phyloP scores from a whole-genome alignment of 768 basidiomycete species.

The Cystoderma amianthinum region DNA sequence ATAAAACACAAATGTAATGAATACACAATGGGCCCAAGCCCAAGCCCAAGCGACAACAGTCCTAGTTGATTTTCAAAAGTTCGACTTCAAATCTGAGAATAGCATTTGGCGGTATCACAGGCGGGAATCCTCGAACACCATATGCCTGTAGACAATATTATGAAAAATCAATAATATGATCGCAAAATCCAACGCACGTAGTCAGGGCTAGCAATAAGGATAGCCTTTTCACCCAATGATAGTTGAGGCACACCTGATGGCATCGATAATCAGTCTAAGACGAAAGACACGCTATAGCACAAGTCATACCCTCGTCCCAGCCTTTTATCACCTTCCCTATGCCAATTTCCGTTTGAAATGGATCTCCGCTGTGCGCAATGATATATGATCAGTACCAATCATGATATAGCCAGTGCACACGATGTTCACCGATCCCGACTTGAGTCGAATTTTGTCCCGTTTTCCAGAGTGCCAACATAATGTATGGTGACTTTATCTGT shows the following conservation, averaged over 20 bases:
- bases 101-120: constrained; percentile 72
- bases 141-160: constrained; percentile 45
- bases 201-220: constrained; percentile 63
- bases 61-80: constrained; percentile 58
- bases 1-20: constrained; percentile 15
- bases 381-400: constrained; percentile 2
- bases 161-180: constrained; percentile 2
- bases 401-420: constrained; percentile 1
- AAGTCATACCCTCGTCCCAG: constrained; percentile 77
- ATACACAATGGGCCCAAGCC: constrained; percentile 8
- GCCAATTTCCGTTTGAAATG: constrained; percentile 72
- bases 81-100: constrained; percentile 81
- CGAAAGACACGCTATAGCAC: constrained; percentile 4
- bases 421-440: constrained; percentile 62
- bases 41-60: constrained; percentile 7
- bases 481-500: constrained; percentile 70
- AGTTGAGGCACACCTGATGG: constrained; percentile 66
- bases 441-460: constrained; percentile 70
- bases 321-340: constrained; percentile 81
- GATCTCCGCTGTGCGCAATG: constrained; percentile 30
- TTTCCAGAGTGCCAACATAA: constrained; percentile 65
- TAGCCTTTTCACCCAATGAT: constrained; percentile 70
- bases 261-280: constrained; percentile 11
- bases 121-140: constrained; percentile 68
- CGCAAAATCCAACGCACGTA: constrained; percentile 43